Base-by-base conservation (phyloP, 225 moss, liverwort and hornwort genomes). In the Climacium dendroides region DNA sequence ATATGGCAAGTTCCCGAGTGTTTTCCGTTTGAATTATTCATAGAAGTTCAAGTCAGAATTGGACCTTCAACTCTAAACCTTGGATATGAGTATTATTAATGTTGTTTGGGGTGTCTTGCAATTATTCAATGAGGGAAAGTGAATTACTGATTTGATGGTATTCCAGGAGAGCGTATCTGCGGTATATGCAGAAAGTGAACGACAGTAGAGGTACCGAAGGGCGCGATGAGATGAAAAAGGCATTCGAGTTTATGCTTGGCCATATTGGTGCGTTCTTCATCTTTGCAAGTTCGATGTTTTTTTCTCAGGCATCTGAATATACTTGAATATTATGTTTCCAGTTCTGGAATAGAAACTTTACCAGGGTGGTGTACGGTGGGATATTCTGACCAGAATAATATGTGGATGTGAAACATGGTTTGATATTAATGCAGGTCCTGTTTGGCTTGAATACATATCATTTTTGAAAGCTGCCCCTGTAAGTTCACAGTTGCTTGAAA, bases 141-240 rank as follows among this genome's bases (percentile, higher is more conserved):
- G 82, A 74, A 83, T 34, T n/a, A 24, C 84, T 82, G 82, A 87
- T 81, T 80, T 55, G 50, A 63, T 88, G 92, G 90, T 89, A 88
- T 53, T 85, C 81, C 92, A 99, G 98, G 97, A 95, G 94, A 92
- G 93, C 90, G 26, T 99, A 99, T 86, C 93, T 99, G 89, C 93
- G 95, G 52, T 99, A 94, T 54, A 96, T 99, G 98, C 91, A 91
- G 69, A 97, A 96, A 91, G 96, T 96, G 80, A 97, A 95, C 66
- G 96, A 97, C 69, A 94, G 88, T 85, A 94, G 94, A 89, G 95
- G 97, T 85, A 74, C 79, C 28, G 97, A 99, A 87, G 98, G 96
- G 72, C 96, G 97, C 19, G 97, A 97, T 72, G 97, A 97, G 86
- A 93, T 96, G 95, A 99, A 94, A 89, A 99, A 99, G 90, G 98